These are phyloP conservation scores for Leishmania aethiopica DNA, from an alignment of 208 protist species.

Conservation along the genomic window DNA sequence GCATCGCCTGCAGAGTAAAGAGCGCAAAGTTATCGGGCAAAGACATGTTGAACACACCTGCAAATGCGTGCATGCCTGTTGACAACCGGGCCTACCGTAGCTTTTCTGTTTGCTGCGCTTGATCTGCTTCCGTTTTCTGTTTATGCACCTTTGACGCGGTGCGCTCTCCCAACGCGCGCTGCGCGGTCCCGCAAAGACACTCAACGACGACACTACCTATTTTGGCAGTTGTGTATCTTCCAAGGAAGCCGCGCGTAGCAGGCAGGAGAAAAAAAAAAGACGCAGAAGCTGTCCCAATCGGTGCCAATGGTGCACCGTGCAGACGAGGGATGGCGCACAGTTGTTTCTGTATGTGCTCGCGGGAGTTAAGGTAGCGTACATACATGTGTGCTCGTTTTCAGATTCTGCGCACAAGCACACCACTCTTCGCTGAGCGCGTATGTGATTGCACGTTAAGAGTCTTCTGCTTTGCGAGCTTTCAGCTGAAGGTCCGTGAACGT, in stretches of 20 bases:
- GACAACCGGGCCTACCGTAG: not conserved
- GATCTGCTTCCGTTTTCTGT: not conserved
- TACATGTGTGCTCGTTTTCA: not conserved
- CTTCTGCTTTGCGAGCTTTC: constrained; percentile 45
- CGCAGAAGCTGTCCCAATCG: not conserved
- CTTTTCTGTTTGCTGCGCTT: not conserved
- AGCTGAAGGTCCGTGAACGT: constrained; percentile 71
- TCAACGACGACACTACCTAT: not conserved
- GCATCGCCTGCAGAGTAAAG: not conserved
- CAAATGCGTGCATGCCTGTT: not conserved
- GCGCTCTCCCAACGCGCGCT: not conserved
- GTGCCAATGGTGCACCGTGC: not conserved
- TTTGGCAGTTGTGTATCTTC: not conserved
- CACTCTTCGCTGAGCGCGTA: not conserved
- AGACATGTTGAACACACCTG: not conserved
- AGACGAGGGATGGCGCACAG: not conserved
- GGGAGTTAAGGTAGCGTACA: not conserved
- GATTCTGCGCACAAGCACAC: not conserved
- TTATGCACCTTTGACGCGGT: not conserved
- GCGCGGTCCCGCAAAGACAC: not conserved
- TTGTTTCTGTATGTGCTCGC: not conserved
- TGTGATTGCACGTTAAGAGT: constrained; percentile 4
- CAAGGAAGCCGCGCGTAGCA: not conserved
- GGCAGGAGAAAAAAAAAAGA: not conserved
- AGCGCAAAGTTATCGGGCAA: not conserved